Evolutionary conservation across 306 rosid genomes (phyloP), one percentile per base, ranked within the genome.

Genomic region (Citrullus colocynthis): DNA sequence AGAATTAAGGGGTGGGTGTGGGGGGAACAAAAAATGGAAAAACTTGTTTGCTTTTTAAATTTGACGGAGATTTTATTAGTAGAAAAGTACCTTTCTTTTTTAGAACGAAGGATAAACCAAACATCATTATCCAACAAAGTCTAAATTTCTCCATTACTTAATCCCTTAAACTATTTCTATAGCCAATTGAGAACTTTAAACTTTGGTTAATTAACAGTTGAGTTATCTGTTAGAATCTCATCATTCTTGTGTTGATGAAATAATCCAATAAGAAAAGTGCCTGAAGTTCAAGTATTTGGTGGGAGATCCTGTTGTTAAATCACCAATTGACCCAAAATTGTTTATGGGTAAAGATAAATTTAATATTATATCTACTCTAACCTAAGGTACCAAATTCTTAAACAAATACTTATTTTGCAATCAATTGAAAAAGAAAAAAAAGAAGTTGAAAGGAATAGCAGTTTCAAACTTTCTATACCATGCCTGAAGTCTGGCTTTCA

Each of bases 401-500:
- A 20, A 56, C 64, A 70, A 62, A 36, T 7, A 44, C 49, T 16
- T 70, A 42, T 24, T 4, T 70, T 7, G 14, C 12, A 28, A 20
- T 11, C 11, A 4, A 30, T 55, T 30, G 17, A 52, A 52, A 52
- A 52, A 20, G 30, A 20, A 5, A 70, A 24, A 41, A 6, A 4
- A 0, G 28, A 24, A 48, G 11, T 67, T 9, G 20, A 76, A 45
- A 86, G 76, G 56, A 36, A 49, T 34, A 71, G 34, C 13, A 76
- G 66, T 78, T 52, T 32, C 28, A 24, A 24, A 24, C 28, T 24
- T 32, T 17, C 7, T n/a, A 30, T 58, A 92, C 96, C 91, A 80
- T 74, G 61, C 51, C 62, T 21, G 67, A 71, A 74, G 80, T 44
- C 78, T 45, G 81, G 37, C 74, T 76, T 65, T 80, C 80, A 2